Evolutionary conservation across 2,329 filamentous ascomycete species (phyloP).

Genomic region (Diplodia seriata): DNA sequence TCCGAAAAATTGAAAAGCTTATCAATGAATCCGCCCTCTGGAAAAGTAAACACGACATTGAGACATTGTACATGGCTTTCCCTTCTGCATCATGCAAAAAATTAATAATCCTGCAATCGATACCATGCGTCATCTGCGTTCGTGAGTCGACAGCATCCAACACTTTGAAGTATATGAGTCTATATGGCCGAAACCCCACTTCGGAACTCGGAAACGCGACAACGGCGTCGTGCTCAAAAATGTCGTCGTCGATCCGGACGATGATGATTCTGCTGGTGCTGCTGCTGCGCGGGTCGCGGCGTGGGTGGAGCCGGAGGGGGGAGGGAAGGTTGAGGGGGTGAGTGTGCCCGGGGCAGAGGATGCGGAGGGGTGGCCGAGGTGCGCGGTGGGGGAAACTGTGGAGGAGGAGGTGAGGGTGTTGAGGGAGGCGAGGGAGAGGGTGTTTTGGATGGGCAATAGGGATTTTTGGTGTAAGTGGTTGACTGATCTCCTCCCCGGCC

Average conservation of each 20-base stretch:
- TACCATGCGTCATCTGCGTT: no score
- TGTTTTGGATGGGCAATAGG: neutral
- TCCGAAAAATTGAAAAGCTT: no score
- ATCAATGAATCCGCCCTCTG: no score
- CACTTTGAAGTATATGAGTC: neutral
- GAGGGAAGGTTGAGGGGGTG: neutral
- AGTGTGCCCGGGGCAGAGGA: neutral
- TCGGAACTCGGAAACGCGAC: neutral
- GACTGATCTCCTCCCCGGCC: neutral
- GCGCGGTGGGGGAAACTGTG: neutral
- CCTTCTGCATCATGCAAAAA: no score
- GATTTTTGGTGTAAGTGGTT: constrained; percentile 15
- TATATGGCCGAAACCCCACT: neutral
- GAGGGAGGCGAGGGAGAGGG: neutral
- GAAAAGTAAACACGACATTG: no score
- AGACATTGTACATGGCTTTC: no score
- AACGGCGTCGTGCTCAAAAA: no score
- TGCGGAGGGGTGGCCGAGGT: neutral
- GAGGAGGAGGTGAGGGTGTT: neutral
- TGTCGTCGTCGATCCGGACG: no score
- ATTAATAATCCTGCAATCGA: no score
- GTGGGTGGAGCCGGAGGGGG: constrained; percentile 4
- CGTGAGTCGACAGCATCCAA: no score
- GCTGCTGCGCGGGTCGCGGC: constrained; percentile 33
- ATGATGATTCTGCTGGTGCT: no score